Conservation (phyloP, 2,329 filamentous ascomycete species). For the Colletotrichum plurivorum region DNA sequence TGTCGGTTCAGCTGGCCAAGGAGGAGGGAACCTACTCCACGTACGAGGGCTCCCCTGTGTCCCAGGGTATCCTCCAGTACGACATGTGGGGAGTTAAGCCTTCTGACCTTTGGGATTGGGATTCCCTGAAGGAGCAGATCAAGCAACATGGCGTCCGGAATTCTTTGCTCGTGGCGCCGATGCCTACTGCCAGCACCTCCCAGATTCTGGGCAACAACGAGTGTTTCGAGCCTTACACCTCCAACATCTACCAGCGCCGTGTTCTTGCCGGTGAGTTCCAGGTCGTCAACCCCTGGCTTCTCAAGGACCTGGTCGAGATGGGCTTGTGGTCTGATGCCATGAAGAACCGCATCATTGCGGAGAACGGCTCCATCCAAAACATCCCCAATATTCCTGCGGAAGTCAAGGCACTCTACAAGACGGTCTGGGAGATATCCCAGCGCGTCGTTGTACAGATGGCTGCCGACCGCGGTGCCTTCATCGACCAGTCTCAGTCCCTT, state of each 20-base stretch:
- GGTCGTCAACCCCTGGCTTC: constrained; percentile 98
- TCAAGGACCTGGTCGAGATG: constrained; percentile 98
- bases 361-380: constrained; percentile 95
- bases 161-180: constrained; percentile 93
- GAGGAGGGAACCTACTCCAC: constrained; percentile 87
- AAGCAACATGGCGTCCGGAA: constrained; percentile 95
- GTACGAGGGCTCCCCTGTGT: constrained; percentile 94
- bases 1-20: constrained; percentile 89
- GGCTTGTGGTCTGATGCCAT: constrained; percentile 99
- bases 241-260: constrained; percentile 99
- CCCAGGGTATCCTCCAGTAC: constrained; percentile 95
- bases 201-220: constrained; percentile 99
- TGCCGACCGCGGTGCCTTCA: constrained; percentile 97
- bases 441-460: constrained; percentile 97
- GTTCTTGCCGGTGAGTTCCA: constrained; percentile 99
- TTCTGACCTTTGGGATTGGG: constrained; percentile 97
- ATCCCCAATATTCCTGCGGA: constrained; percentile 97
- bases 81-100: constrained; percentile 99
- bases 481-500: constrained; percentile 98
- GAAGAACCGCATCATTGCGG: constrained; percentile 99
- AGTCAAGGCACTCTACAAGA: constrained; percentile 98
- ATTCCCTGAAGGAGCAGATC: constrained; percentile 88
- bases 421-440: constrained; percentile 99
- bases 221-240: constrained; percentile 99
- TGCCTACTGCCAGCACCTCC: constrained; percentile 97